Evolutionary conservation across 352 stramenopile genomes (phyloP).

Genomic region (Phytophthora quininea): DNA sequence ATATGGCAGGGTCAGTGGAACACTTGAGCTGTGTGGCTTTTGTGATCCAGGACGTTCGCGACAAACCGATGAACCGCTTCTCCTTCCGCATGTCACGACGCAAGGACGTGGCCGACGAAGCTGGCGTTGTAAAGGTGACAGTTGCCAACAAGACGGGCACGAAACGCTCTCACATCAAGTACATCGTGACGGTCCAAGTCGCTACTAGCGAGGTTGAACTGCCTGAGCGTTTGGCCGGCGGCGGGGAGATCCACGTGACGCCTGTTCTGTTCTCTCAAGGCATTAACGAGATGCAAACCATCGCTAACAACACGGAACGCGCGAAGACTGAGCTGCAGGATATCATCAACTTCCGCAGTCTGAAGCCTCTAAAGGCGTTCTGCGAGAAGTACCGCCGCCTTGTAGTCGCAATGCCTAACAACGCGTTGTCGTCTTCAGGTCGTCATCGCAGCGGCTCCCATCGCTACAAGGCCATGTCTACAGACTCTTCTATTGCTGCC

Average conservation of each 20-base stretch:
- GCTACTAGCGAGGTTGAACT: constrained; percentile 77
- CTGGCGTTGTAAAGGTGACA: constrained; percentile 78
- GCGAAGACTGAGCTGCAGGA: constrained; percentile 90
- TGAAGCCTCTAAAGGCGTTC: constrained; percentile 82
- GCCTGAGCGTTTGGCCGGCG: constrained; percentile 65
- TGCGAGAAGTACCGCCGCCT: constrained; percentile 84
- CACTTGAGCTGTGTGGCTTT: constrained; percentile 89
- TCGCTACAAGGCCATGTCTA: constrained; percentile 65
- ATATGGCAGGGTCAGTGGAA: constrained; percentile 85
- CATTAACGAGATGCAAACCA: constrained; percentile 96
- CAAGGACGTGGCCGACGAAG: constrained; percentile 79
- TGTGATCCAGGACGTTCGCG: constrained; percentile 84
- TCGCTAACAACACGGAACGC: constrained; percentile 91
- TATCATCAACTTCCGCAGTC: constrained; percentile 90
- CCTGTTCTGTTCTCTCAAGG: constrained; percentile 90
- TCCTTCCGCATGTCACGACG: constrained; percentile 87
- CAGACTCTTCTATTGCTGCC: constrained; percentile 50
- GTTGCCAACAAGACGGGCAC: constrained; percentile 62
- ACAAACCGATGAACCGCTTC: constrained; percentile 85
- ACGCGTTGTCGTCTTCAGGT: constrained; percentile 37
- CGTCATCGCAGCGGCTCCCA: constrained; percentile 38
- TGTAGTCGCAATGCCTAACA: constrained; percentile 57
- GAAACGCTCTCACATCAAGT: constrained; percentile 76
- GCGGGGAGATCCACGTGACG: constrained; percentile 85
- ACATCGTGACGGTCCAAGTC: constrained; percentile 86